Base-by-base conservation (phyloP, 768 basidiomycete species). In the Hebeloma cylindrosporum region DNA sequence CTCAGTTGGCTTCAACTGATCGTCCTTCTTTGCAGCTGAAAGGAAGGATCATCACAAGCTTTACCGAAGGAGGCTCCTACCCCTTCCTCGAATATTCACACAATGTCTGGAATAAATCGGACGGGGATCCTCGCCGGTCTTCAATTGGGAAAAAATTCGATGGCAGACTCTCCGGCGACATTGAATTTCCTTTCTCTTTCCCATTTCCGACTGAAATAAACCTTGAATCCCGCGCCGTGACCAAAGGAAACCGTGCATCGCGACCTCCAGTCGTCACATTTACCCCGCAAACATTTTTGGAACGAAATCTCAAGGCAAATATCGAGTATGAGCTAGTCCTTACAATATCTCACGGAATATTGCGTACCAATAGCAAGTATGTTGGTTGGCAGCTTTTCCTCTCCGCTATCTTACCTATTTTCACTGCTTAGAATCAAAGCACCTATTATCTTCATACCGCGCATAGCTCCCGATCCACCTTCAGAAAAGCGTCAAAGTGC, bases 241-340 rank as follows among this genome's bases (percentile, higher is more conserved):
- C 40, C 22, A 30, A 41, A 43, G 40, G 28, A 3, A 43, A 25
- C n/a, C 17, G 21, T 7, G 23, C 11, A 27, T n/a, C 21, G 9
- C 20, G 37, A 6, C 7, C 21, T 6, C 13, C 9, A 23, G 2
- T 20, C 3, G 37, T 40, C 18, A 45, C 32, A 36, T 43, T 22
- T 6, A 44, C 47, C 11, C 55, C 55, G 5, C 55, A 57, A 31
- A 50, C 52, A 5, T 48, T 53, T 27, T 27, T 50, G 13, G 55
- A 53, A 27, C 25, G 37, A n/a, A 21, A 46, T 14, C 17, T 45
- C 5, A 28, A 11, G 3, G 26, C 37, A 0, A 50, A 45, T 13
- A 22, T 57, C 10, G 40, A 53, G 22, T 57, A 57, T 29, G 52
- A 53, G 27, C 38, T 57, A 3, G 26, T 37, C 17, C 16, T 53